Base-by-base conservation (phyloP, 192 early-diverging fungal genomes). In the Allomyces arbusculus region DNA sequence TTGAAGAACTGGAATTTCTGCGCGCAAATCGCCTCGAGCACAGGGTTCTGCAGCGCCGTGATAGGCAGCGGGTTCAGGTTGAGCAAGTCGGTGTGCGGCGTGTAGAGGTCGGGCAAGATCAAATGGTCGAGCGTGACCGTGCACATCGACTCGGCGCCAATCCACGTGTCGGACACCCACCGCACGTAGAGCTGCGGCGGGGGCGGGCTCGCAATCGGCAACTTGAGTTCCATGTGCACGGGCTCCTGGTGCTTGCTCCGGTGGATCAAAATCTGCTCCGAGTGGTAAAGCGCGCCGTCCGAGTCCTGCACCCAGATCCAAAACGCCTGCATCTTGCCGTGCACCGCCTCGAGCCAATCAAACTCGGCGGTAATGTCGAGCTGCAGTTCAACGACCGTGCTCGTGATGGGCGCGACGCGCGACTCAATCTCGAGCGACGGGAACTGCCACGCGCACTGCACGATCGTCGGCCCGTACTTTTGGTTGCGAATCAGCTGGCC, bases 241-340 rank as follows among this genome's bases (percentile, higher is more conserved):
- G 84, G 72, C 76, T 89, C 86, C 22, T 80, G 81, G 28, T 84
- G 69, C 55, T 86, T 77, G 24, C 81, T 83, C 65, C 82, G 80
- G 25, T 82, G 83, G 10, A 99, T 66, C 62, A 96, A 67, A 66
- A 96, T 84, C 72, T 91, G 90, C 67, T 99, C 97, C 0, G 87
- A 86, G 71, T 99, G 90, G 68, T 94, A 82, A 61, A 99, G 89
- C 0, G 80, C 80, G 74, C 90, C 83, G 70, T 94, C 87, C 4
- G 80, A 77, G 67, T 96, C 97, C 68, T 95, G 90, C 8, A 95
- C 91, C 89, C 89, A 96, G 55, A 99, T 88, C 87, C 89, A 96
- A 80, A 90, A 99, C 1, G 91, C 86, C 71, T 97, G 93, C 23
- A 81, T 83, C 20, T 74, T 77, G 44, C 94, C 97, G 67, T 99